Conservation (phyloP, 768 basidiomycete species). For the Pulveroboletus sp. region DNA sequence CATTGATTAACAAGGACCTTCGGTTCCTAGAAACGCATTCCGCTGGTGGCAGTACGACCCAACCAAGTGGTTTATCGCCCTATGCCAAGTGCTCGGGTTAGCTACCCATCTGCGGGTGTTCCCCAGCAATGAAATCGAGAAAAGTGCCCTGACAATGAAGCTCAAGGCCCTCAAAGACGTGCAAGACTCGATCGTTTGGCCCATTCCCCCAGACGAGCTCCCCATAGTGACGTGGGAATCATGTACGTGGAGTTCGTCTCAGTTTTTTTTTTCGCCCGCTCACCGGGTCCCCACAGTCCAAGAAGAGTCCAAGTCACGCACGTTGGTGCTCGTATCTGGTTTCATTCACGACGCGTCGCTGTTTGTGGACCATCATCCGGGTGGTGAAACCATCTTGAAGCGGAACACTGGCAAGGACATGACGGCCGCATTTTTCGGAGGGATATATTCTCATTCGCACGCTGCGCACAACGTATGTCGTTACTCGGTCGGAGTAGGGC, state of each 20-base stretch:
- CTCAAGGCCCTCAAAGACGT: constrained; percentile 64
- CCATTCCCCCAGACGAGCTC: constrained; percentile 50
- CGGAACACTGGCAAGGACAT: constrained; percentile 74
- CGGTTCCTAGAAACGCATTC: constrained; percentile 55
- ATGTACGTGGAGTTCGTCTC: constrained; percentile 44
- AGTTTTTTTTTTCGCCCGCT: background rate
- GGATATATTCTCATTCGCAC: constrained; percentile 77
- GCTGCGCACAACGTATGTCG: constrained; percentile 70
- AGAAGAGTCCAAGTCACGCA: constrained; percentile 58
- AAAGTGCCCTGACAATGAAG: constrained; percentile 80
- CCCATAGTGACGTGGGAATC: constrained; percentile 81
- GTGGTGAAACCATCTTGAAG: constrained; percentile 59
- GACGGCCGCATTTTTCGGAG: constrained; percentile 83
- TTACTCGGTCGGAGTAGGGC: background rate
- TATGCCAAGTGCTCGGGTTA: constrained; percentile 57
- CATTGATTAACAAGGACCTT: constrained; percentile 5
- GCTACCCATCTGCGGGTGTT: constrained; percentile 83
- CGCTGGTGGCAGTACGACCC: constrained; percentile 72
- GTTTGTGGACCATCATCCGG: constrained; percentile 77
- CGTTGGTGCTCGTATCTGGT: constrained; percentile 72
- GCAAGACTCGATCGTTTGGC: constrained; percentile 66
- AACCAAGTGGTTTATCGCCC: constrained; percentile 77
- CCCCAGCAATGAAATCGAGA: constrained; percentile 83
- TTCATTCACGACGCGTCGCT: constrained; percentile 82
- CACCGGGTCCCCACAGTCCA: constrained; percentile 43